These are phyloP conservation scores for Cryptococcus sp. DNA, from an alignment of 1,284 basidiomycete species.

Conservation along the genomic window DNA sequence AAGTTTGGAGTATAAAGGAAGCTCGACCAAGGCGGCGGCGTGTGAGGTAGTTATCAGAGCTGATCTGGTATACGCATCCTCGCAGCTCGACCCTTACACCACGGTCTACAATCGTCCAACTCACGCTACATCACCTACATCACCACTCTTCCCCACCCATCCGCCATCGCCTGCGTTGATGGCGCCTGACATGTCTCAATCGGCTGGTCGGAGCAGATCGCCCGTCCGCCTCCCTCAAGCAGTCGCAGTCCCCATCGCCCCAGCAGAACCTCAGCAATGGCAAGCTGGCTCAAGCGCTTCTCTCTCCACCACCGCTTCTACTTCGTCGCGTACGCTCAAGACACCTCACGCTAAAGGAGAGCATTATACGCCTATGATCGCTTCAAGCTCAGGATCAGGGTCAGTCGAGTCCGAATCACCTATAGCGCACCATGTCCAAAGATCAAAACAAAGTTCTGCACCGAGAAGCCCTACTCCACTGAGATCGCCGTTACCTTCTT, in stretches of 20 bases:
- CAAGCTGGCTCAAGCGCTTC: slow-evolving; percentile 18
- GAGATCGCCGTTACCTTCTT: slow-evolving; percentile 16
- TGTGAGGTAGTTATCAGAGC: too few species aligned
- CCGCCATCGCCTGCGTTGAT: slow-evolving; percentile 10
- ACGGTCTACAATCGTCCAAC: slow-evolving; percentile 13
- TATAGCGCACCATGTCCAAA: slow-evolving; percentile 3
- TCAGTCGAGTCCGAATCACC: background rate
- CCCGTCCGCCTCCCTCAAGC: slow-evolving; percentile 8
- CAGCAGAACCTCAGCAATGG: background rate
- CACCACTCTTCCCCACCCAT: slow-evolving; percentile 14
- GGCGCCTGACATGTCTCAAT: slow-evolving; percentile 4
- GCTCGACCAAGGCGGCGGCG: background rate
- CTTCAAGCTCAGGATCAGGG: slow-evolving; percentile 13
- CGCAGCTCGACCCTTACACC: slow-evolving; percentile 12
- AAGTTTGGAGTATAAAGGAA: slow-evolving; percentile 16
- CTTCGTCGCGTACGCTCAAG: slow-evolving; percentile 35
- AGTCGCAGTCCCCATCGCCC: background rate
- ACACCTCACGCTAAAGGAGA: slow-evolving; percentile 35
- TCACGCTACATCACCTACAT: slow-evolving; percentile 16
- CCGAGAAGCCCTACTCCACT: slow-evolving; percentile 6
- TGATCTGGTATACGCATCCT: background rate
- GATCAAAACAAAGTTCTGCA: slow-evolving; percentile 2
- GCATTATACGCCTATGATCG: slow-evolving; percentile 20
- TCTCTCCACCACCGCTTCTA: slow-evolving; percentile 35
- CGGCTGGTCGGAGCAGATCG: slow-evolving; percentile 10